Evolutionary conservation across 2,329 filamentous ascomycete species (phyloP), one percentile per base, ranked within the genome.

Genomic region (Botrytis byssoidea): DNA sequence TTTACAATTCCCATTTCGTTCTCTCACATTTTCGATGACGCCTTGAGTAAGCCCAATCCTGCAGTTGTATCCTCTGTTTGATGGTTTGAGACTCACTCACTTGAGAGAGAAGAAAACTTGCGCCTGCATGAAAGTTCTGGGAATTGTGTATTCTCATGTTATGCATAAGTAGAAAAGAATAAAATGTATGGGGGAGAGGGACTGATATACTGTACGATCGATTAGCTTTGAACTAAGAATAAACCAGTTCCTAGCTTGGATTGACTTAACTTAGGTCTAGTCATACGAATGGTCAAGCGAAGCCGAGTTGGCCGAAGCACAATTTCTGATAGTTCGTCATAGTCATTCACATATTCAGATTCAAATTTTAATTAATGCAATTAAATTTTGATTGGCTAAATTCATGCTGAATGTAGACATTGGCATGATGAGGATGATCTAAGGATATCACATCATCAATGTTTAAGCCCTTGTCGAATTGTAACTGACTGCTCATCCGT

Each of bases 401-500:
- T 16, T 10, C 12, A n/a, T 55, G 12, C 12, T 55, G 6, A 55
- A 55, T 55, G 25, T 16, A 29, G 14, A n/a, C 25, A 29, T 1
- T n/a, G 2, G 14, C 1, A 55, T 55, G 25, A 29, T 29, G 12
- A 25, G 12, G 3, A 12, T 29, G 25, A 55, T n/a, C 14, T 55
- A 12, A 7, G 6, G 10, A n/a, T n/a, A 51, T 7, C 12, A n/a
- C 4, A 51, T 51, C 25, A 14, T 29, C 6, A 7, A 29, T 16
- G 8, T 25, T 16, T 18, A 3, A 29, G 3, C 14, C 8, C 5
- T 1, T 3, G 9, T 55, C 12, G 6, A 8, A 29, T 55, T 7
- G n/a, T 29, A 6, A 29, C n/a, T 3, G 14, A 8, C 4, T 10
- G n/a, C 29, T 18, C 7, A n/a, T 16, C 4, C 0, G 25, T n/a